Conservation (phyloP, 2,329 filamentous ascomycete genomes). For the Chaetomium strumarium region DNA sequence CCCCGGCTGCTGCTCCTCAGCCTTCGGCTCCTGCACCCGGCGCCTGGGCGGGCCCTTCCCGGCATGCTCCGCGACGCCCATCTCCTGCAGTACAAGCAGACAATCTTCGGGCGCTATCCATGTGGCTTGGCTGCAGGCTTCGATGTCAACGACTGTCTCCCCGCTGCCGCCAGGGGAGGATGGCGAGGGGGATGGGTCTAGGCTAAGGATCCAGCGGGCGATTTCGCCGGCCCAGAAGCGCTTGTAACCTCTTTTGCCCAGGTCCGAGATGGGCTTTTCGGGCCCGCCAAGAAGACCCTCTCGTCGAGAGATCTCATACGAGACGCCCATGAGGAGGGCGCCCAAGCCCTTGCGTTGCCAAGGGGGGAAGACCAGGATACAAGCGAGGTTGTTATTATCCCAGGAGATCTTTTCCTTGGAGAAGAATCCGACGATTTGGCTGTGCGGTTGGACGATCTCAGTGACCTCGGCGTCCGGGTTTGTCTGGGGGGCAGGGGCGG, state of each 20-base stretch:
- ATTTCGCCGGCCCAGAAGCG: conserved; percentile 85
- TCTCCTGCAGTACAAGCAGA: conserved; percentile 68
- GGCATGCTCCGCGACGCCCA: conserved; percentile 63
- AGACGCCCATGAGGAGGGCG: conserved; percentile 82
- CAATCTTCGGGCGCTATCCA: conserved; percentile 86
- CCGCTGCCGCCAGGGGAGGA: background rate
- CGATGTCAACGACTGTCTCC: conserved; percentile 56
- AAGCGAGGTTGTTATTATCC: conserved; percentile 97
- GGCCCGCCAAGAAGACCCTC: conserved; percentile 84
- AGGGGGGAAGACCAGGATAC: conserved; percentile 91
- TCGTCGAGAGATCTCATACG: conserved; percentile 81
- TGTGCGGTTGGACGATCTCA: conserved; percentile 23
- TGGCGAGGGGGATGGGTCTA: conserved; percentile 32
- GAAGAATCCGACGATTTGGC: conserved; percentile 87
- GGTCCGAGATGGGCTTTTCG: conserved; percentile 84
- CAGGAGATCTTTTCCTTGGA: conserved; percentile 98
- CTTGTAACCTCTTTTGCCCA: conserved; percentile 76
- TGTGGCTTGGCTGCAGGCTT: conserved; percentile 67
- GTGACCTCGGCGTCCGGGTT: conserved; percentile 8
- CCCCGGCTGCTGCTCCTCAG: conserved; percentile 16
- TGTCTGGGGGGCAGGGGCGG: conserved; percentile 36
- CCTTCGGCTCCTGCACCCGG: conserved; percentile 1
- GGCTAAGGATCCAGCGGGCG: conserved; percentile 56
- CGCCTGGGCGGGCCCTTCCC: conserved; percentile 37
- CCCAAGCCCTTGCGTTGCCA: conserved; percentile 91